Base-by-base conservation (phyloP, 2,329 filamentous ascomycete genomes). In the Ophiostoma perfectum region DNA sequence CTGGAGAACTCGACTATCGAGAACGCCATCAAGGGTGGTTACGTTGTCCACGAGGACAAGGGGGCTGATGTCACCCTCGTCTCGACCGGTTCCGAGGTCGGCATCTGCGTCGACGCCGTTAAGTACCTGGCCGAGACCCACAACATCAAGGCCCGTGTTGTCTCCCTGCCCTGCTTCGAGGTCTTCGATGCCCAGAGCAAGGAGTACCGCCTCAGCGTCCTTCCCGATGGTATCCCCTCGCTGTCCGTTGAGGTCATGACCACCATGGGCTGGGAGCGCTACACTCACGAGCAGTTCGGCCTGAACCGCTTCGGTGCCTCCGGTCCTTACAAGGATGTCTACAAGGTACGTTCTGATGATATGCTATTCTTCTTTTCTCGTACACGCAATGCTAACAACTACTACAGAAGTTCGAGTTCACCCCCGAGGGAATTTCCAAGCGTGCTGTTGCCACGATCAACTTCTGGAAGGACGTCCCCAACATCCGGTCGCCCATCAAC, bases 221-320 rank as follows among this genome's bases (percentile, higher is more conserved):
- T 99, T 72, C 95, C 94, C 75, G 93, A 97, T 78, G 93, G 93
- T 74, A 94, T 97, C 78, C 94, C 95, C 74, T 88, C 93, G 71
- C 81, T 99, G 80, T 96, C 91, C 68, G 91, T 99, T 74, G 95
- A 99, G 86, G 93, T 93, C 79, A 96, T 97, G 91, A 90, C 87
- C 81, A 99, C 95, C 74, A 89, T 97, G 82, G 95, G 95, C 75
- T 99, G 95, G 95, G 93, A 98, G 87, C 91, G 94, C 81, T 99
- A 98, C 84, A 91, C 93, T 70, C 94, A 99, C 83, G 95, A 99
- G 88, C 95, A 99, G 84, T 99, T 99, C 77, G 95, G 95, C 79
- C 88, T 99, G 74, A 99, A 99, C 90, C 88, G 95, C 79, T 99
- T 99, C 81, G 95, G 95, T 88, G 94, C 94, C 74, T 96, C 92